A percentile compares a stretch with the other conserved stretches of the same genome.
Evolutionary conservation across 148 eudicot genomes (phyloP).

Genomic region (Nyssa sinensis): DNA sequence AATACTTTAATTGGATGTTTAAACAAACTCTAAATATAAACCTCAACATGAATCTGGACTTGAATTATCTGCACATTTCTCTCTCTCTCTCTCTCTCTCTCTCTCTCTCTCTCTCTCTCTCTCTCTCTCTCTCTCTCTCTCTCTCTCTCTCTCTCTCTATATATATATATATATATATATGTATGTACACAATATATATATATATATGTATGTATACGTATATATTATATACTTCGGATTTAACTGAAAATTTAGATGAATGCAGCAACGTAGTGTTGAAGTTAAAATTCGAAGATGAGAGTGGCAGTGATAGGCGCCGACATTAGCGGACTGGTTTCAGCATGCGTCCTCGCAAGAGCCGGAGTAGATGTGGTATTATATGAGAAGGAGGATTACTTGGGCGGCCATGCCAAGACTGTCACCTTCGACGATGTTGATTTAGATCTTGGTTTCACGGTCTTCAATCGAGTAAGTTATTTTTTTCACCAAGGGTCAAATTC

Average conservation of each 20-base stretch:
- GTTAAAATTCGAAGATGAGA: conserved; percentile 39
- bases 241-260: not conserved
- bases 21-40: too few species aligned
- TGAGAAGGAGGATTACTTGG: conserved; percentile 67
- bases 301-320: conserved; percentile 90
- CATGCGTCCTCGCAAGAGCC: conserved; percentile 57
- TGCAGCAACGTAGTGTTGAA: not conserved
- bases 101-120: too few species aligned
- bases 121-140: too few species aligned
- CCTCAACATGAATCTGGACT: too few species aligned
- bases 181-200: too few species aligned
- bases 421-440: conserved; percentile 55
- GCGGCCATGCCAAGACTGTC: conserved; percentile 87
- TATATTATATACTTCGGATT: too few species aligned
- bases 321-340: conserved; percentile 77
- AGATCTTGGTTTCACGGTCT: conserved; percentile 96
- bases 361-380: conserved; percentile 72
- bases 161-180: too few species aligned
- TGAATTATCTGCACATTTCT: too few species aligned
- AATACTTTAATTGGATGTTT: too few species aligned
- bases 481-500: too few species aligned
- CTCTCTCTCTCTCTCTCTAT: too few species aligned
- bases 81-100: not conserved
- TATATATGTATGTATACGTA: too few species aligned
- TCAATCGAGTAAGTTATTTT: conserved; percentile 69